Evolutionary conservation across 805 yeast genomes (phyloP), one percentile per base, ranked within the genome.

Genomic region (Candida cerambycidarum): DNA sequence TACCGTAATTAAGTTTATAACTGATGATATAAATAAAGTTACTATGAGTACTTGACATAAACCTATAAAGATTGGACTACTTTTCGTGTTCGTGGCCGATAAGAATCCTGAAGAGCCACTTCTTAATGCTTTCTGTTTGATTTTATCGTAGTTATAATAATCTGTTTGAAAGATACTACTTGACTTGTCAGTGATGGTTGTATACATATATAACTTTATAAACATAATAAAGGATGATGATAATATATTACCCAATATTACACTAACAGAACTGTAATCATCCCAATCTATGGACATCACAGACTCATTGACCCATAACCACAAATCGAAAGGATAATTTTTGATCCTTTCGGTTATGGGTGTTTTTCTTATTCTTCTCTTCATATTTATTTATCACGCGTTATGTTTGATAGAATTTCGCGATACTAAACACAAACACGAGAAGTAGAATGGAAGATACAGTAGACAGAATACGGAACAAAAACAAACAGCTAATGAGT

Each of bases 261-360:
- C 42, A 4, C 69, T 65, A 2, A 62, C 39, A 2, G 62, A 48
- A 18, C 60, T 47, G 42, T 65, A 63, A 29, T 59, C 62, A 44
- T 71, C 74, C 75, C 75, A 70, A 24, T 69, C 74, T 12, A 71
- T 66, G 3, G 72, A 63, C 14, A 62, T 47, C 16, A 62, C 46
- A n/a, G 56, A 28, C 43, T 71, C 76, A 42, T 69, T 65, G 38
- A 64, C 21, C 41, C 58, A 62, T 5, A 71, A 56, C 37, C 60
- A 58, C 23, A 63, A 42, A 39, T 71, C 76, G 30, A 67, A 61
- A 4, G 76, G 76, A 39, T 57, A 65, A 14, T 60, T 50, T 44
- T 54, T 57, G 39, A 69, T 53, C 41, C 57, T 59, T 27, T 50
- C 51, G 3, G 41, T 31, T 10, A 50, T 15, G 5, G 51, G 45